Percentiles rank a stretch among this genome's conserved stretches.
These are phyloP conservation scores for Thalassiosira sp. DNA, from an alignment of 352 stramenopile genomes.

Conservation along the genomic window DNA sequence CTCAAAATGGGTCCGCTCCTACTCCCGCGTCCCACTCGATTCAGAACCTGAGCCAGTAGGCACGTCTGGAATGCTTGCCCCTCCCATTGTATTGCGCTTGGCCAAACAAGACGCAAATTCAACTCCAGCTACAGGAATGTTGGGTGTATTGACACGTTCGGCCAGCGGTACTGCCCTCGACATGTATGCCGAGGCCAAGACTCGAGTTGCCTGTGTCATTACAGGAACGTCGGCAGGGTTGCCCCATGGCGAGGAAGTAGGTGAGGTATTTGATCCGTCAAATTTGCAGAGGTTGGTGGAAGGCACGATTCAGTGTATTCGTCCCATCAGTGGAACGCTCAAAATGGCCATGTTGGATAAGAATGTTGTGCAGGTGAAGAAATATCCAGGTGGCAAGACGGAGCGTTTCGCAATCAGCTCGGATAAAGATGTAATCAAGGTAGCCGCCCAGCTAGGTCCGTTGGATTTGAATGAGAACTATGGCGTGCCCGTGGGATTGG, in stretches of 20 bases:
- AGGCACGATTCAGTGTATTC: conserved; percentile 89
- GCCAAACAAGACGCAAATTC: conserved; percentile 69
- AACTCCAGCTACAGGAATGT: conserved; percentile 71
- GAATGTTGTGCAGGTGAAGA: conserved; percentile 90
- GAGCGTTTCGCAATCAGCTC: conserved; percentile 75
- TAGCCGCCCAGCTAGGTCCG: conserved; percentile 86
- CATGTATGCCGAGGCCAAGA: conserved; percentile 50
- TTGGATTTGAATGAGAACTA: conserved; percentile 88
- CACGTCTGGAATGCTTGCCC: conserved; percentile 51
- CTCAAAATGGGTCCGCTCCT: conserved; percentile 87
- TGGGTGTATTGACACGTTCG: too few relatives aligned
- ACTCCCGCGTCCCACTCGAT: conserved; percentile 83
- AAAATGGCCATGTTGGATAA: conserved; percentile 90
- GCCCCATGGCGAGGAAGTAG: conserved; percentile 79
- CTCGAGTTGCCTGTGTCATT: conserved; percentile 84
- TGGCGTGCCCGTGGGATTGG: conserved; percentile 87
- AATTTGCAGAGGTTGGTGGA: conserved; percentile 89
- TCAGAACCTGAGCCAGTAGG: conserved; percentile 50
- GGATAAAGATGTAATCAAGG: conserved; percentile 85
- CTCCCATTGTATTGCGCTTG: conserved; percentile 66
- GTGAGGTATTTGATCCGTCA: conserved; percentile 84
- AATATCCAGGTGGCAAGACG: conserved; percentile 69
- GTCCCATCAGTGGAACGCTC: conserved; percentile 77
- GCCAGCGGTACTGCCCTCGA: conserved; percentile 59
- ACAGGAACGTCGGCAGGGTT: conserved; percentile 90